These are phyloP conservation scores for Kwoniella bestiolae DNA, from an alignment of 768 basidiomycete genomes.

Conservation along the genomic window DNA sequence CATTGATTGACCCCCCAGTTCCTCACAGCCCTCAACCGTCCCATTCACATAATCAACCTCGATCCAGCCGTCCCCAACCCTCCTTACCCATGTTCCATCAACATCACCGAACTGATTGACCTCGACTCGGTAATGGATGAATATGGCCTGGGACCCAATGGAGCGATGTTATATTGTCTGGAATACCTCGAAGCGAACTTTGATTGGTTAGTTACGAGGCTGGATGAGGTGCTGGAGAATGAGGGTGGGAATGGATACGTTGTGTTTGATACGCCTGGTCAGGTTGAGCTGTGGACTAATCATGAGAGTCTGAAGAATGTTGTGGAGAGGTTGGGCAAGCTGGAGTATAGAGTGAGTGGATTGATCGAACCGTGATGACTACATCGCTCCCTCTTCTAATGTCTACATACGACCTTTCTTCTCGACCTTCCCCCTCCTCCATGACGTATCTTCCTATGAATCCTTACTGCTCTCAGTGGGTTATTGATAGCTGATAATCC, in stretches of 20 bases:
- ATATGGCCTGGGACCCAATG: conserved; percentile 88
- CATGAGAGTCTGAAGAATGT: conserved; percentile 86
- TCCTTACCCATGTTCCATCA: conserved; percentile 87
- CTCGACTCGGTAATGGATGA: conserved; percentile 84
- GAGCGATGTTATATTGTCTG: conserved; percentile 93
- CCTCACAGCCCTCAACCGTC: conserved; percentile 80
- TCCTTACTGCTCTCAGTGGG: background rate
- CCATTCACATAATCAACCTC: conserved; percentile 88
- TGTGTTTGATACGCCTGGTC: conserved; percentile 93
- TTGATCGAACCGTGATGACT: background rate
- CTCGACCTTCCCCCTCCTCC: background rate
- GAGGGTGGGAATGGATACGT: conserved; percentile 73
- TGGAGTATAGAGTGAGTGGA: conserved; percentile 77
- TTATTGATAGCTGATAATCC: background rate
- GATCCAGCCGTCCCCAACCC: conserved; percentile 91
- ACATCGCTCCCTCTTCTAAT: background rate
- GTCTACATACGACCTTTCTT: background rate
- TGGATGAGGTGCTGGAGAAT: conserved; percentile 70
- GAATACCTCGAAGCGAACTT: conserved; percentile 95
- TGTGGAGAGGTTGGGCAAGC: conserved; percentile 70
- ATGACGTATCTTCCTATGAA: background rate
- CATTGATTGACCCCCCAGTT: conserved; percentile 59
- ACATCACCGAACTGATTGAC: conserved; percentile 82
- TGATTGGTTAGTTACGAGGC: conserved; percentile 64
- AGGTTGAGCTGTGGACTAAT: conserved; percentile 96